These are phyloP conservation scores for Nemania diffusa DNA, from an alignment of 2,329 filamentous ascomycete genomes.

Conservation along the genomic window DNA sequence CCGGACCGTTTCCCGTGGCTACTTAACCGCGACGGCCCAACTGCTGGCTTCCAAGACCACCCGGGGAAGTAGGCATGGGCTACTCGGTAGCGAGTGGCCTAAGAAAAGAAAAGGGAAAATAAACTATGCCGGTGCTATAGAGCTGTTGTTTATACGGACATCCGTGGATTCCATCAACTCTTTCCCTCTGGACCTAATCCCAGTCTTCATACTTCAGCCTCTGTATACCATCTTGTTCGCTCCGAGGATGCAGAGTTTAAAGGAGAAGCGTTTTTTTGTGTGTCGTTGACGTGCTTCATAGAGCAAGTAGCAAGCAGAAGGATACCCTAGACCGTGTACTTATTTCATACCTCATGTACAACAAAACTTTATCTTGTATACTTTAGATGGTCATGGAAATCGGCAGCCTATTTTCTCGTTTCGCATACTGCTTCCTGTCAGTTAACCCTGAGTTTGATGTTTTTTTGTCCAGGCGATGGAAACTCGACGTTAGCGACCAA, in stretches of 20 bases:
- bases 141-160: neutral
- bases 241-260: neutral
- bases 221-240: neutral
- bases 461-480: neutral
- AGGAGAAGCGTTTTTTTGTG: neutral
- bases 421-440: neutral
- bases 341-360: conserved; percentile 14
- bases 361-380: conserved; percentile 10
- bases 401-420: neutral
- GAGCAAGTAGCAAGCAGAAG: neutral
- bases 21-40: conserved; percentile 57
- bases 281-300: neutral
- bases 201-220: neutral
- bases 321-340: conserved; percentile 3
- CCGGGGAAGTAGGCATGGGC: conserved; percentile 35
- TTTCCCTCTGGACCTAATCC: neutral
- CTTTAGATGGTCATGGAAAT: neutral
- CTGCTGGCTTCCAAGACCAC: conserved; percentile 62
- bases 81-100: neutral
- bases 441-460: neutral
- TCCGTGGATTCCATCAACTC: neutral
- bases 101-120: neutral
- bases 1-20: conserved; percentile 57
- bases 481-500: neutral
- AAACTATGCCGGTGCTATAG: neutral